Evolutionary conservation across 2,329 filamentous ascomycete species (phyloP).

Genomic region (Uncinocarpus reesii): DNA sequence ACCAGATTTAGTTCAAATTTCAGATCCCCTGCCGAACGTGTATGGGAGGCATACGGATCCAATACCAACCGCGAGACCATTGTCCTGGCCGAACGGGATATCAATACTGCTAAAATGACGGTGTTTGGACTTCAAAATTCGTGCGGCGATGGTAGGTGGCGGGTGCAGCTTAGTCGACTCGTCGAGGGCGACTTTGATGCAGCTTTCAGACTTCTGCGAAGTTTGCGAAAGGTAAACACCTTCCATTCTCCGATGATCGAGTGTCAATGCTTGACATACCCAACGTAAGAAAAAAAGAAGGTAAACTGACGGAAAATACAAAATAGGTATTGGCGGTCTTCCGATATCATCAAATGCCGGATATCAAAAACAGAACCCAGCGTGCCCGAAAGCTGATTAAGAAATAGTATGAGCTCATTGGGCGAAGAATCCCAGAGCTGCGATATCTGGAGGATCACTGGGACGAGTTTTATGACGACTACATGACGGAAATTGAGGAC

Average conservation of each 20-base stretch:
- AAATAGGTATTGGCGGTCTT: not conserved
- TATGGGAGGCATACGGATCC: not conserved
- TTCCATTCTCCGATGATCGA: too few relatives aligned
- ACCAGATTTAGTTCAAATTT: not conserved
- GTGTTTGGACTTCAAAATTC: not conserved
- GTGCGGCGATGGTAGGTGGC: not conserved
- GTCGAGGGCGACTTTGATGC: not conserved
- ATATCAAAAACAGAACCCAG: not conserved
- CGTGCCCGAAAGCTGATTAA: not conserved
- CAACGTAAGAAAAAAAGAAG: not conserved
- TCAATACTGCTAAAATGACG: not conserved
- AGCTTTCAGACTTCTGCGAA: not conserved
- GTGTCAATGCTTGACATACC: too few relatives aligned
- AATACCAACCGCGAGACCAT: not conserved
- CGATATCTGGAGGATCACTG: not conserved
- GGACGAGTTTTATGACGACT: not conserved
- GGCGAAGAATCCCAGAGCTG: not conserved
- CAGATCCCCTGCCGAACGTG: not conserved
- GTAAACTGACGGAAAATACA: not conserved
- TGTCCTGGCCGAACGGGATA: not conserved
- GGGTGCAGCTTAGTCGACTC: not conserved
- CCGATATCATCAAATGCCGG: not conserved
- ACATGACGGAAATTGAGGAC: not conserved
- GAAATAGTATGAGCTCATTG: not conserved
- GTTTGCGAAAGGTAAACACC: not conserved